Evolutionary conservation across 2,329 filamentous ascomycete genomes (phyloP), one percentile per base, ranked within the genome.

Genomic region (Calonectria hongkongensis): DNA sequence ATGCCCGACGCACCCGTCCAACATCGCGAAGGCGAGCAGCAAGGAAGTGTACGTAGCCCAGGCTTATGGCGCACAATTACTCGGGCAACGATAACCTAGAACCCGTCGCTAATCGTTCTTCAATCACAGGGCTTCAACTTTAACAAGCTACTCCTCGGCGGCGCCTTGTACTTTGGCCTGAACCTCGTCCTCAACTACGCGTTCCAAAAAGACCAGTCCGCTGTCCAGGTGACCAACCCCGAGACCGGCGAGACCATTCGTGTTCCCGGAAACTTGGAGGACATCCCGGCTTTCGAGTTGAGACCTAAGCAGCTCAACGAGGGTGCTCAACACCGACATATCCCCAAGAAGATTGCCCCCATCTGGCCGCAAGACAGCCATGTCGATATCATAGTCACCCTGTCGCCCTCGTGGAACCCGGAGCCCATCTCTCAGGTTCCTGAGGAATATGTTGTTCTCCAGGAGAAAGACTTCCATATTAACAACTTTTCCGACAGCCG

Each of bases 311-410:
- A 84, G 72, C 86, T 92, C 80, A 83, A 92, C 84, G 88, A 91
- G 73, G 91, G 90, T 76, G 92, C 92, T 27, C 85, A 88, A 64
- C 93, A 92, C 82, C 94, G 89, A 78, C 83, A 85, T 1, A 85
- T 95, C 21, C 95, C 95, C 1, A 89, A 92, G 76, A 89, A 89
- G 70, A 88, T 98, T 73, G 94, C 94, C 45, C 96, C 97, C 27
- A 95, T 98, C 80, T 99, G 97, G 97, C 92, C 94, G 2, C 86
- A 90, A 60, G 92, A 97, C 82, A 94, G 92, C 79, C 87, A 91
- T 72, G 85, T 99, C 77, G 97, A 99, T 84, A 91, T 99, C 78
- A 88, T 91, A 76, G 90, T 99, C 81, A 97, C 96, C 78, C 90
- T 98, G 68, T 96, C 95, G 60, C 90, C 94, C 15, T 94, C 93